Evolutionary conservation across 768 basidiomycete species (phyloP), one percentile per base, ranked within the genome.

Genomic region (Amanita subjunquillea): DNA sequence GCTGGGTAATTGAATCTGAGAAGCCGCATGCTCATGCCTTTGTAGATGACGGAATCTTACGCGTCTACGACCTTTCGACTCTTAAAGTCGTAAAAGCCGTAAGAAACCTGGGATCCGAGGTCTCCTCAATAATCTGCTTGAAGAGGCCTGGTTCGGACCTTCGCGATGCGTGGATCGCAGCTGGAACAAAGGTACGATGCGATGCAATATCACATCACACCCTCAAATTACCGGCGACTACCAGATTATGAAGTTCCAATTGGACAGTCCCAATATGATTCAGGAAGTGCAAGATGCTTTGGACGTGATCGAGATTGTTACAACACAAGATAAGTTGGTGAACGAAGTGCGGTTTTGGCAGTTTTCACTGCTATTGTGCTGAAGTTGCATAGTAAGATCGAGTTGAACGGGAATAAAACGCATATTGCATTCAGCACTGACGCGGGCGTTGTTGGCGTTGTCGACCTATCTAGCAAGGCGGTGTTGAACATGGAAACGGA

Each of bases 391-490:
- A 76, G 71, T 63, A 65, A 91, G 87, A 77, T 90, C 61, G 72
- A 72, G 54, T 59, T 88, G 57, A 83, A 79, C 65, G 57, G 62
- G 27, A 76, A 77, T 56, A 73, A 74, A 62, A 71, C 71, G 58
- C 60, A 78, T 63, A 57, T 91, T 40, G 86, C 85, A 4, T 89
- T 86, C 63, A 78, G 80, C 55, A 74, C 76, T 29, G 90, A 91
- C 64, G 76, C 77, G 17, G 89, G 89, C 0, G 57, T 60, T 13
- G 83, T 88, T 10, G 87, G 88, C 0, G 67, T 82, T 17, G 62
- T 90, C 7, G 82, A 90, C 53, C 61, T 87, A 3, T 63, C 72
- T 10, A 78, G 71, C 12, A 68, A 69, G 43, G 57, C 57, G 5
- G 57, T 85, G n/a, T 64, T 60, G 3, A 73, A 66, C 41, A 85